phyloP scores from a whole-genome alignment of 768 basidiomycete genomes.

The Tylopilus vinaceipallidus region DNA sequence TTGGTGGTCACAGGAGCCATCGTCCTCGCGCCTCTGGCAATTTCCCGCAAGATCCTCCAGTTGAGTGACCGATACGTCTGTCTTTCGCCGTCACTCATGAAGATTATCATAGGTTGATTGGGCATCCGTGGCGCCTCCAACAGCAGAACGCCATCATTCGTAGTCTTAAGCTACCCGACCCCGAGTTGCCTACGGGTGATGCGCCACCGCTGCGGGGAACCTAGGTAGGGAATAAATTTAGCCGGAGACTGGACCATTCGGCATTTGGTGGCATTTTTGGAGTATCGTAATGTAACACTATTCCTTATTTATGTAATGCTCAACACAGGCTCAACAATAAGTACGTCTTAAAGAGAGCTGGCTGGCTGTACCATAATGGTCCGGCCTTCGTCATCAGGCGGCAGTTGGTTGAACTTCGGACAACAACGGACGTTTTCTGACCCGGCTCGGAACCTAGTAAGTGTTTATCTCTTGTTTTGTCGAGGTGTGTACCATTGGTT shows the following conservation, averaged over 20 bases:
- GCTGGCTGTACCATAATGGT: too few relatives aligned
- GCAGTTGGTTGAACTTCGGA: too few relatives aligned
- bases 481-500: too few relatives aligned
- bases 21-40: neutral
- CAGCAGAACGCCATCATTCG: constrained; percentile 4
- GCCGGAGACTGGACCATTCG: neutral
- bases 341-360: too few relatives aligned
- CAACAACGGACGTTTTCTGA: too few relatives aligned
- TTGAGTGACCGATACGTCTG: neutral
- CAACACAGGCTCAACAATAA: too few relatives aligned
- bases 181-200: neutral
- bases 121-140: constrained; percentile 6
- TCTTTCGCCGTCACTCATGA: neutral
- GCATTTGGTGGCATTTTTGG: too few relatives aligned
- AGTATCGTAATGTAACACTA: too few relatives aligned
- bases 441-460: too few relatives aligned
- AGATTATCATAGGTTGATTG: neutral
- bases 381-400: too few relatives aligned
- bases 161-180: neutral
- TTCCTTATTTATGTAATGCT: too few relatives aligned
- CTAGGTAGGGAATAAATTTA: neutral
- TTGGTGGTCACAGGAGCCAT: constrained; percentile 2
- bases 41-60: neutral
- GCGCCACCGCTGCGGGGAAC: neutral
- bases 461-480: too few relatives aligned